Conservation (phyloP, 2,329 filamentous ascomycete species). For the Sclerotinia nivalis region DNA sequence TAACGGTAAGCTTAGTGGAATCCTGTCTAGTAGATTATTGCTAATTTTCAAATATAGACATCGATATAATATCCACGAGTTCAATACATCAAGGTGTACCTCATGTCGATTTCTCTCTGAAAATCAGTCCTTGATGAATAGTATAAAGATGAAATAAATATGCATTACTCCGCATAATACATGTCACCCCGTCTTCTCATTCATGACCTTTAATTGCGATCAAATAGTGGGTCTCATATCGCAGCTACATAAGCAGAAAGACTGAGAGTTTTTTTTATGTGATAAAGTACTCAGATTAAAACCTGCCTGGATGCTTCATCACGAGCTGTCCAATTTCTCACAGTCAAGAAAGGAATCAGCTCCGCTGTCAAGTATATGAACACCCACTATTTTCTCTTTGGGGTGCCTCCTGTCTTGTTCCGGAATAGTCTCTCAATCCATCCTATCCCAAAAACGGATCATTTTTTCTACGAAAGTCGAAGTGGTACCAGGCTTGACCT, state of each 20-base stretch:
- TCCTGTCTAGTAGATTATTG: not conserved
- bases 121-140: slow-evolving; percentile 60
- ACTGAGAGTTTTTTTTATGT: not conserved
- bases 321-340: not conserved
- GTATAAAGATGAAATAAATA: not conserved
- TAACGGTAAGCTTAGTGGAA: slow-evolving; percentile 54
- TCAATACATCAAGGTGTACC: slow-evolving; percentile 94
- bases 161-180: not conserved
- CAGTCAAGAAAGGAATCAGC: not conserved
- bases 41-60: slow-evolving; percentile 54
- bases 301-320: not conserved
- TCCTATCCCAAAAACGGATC: not conserved
- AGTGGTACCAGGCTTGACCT: not conserved
- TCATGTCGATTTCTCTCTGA: slow-evolving; percentile 94
- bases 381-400: not conserved
- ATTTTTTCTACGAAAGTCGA: not conserved
- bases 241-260: not conserved
- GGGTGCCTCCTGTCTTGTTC: not conserved
- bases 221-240: not conserved
- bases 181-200: not conserved
- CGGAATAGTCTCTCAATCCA: not conserved
- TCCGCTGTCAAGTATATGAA: too few species aligned
- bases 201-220: not conserved
- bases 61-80: slow-evolving; percentile 95
- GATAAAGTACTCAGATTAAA: not conserved